These are phyloP conservation scores for Sonneratia caseolaris DNA, from an alignment of 345 rosid species.

Conservation along the genomic window DNA sequence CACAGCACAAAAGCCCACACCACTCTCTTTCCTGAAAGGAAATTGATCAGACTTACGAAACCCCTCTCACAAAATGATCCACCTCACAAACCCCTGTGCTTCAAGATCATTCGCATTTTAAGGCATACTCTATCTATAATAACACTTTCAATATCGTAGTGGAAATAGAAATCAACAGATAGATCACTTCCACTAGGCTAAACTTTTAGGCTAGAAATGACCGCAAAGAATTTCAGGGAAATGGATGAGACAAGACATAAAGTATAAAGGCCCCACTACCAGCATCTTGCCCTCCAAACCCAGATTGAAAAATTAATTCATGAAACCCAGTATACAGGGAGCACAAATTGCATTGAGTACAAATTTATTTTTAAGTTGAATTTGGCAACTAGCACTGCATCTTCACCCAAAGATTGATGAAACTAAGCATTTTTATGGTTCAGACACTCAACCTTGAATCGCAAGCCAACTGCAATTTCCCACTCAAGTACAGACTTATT, in stretches of 20 bases:
- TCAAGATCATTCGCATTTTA: background rate
- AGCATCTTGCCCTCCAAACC: background rate
- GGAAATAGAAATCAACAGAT: background rate
- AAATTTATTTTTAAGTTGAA: background rate
- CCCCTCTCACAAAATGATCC: background rate
- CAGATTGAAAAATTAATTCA: background rate
- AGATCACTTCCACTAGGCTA: background rate
- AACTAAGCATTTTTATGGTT: background rate
- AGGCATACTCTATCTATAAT: background rate
- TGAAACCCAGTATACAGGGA: background rate
- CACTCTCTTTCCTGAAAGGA: background rate
- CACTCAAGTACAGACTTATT: slow-evolving; percentile 87
- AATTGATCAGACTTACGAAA: background rate
- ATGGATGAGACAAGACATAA: background rate
- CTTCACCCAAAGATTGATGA: background rate
- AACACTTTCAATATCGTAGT: background rate
- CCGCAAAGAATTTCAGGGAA: background rate
- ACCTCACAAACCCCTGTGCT: background rate
- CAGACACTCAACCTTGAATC: slow-evolving; percentile 50
- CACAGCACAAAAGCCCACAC: background rate
- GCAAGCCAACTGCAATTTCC: slow-evolving; percentile 78
- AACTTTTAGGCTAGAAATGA: background rate
- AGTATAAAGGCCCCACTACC: background rate
- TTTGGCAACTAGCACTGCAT: background rate
- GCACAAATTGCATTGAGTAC: background rate